Percentiles rank a stretch among this genome's conserved stretches.
These are phyloP conservation scores for Xerocomus brunneocitrinus DNA, from an alignment of 768 basidiomycete species.

Conservation along the genomic window DNA sequence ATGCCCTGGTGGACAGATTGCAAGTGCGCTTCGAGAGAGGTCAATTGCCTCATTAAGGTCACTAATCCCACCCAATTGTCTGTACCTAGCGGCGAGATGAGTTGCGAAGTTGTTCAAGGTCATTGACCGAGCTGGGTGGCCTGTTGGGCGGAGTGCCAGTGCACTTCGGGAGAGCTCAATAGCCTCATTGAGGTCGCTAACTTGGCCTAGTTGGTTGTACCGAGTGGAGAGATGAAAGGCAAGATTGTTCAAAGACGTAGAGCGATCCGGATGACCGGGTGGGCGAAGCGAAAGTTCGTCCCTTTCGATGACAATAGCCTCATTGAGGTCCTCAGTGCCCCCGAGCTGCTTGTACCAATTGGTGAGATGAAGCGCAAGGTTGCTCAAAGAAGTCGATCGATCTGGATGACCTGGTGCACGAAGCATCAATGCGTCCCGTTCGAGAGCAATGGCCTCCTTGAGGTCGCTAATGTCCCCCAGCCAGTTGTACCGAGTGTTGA, in stretches of 20 bases:
- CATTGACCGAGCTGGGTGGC: not conserved
- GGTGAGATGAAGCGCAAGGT: not conserved
- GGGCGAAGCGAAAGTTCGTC: not conserved
- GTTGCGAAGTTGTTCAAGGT: not conserved
- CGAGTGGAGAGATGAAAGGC: not conserved
- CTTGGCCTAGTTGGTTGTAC: not conserved
- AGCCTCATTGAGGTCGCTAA: not conserved
- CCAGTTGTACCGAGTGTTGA: not conserved
- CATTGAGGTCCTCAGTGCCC: not conserved
- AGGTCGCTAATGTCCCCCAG: not conserved
- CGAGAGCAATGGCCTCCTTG: not conserved
- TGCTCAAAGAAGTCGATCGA: not conserved
- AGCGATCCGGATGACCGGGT: not conserved
- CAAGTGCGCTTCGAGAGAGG: not conserved
- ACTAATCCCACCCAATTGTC: not conserved
- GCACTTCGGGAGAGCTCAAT: not conserved
- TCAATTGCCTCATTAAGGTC: not conserved
- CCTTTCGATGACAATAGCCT: not conserved
- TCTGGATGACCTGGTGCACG: not conserved
- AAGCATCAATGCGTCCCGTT: not conserved
- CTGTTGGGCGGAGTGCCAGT: not conserved
- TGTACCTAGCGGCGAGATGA: not conserved
- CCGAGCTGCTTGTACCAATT: not conserved
- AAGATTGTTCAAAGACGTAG: not conserved
- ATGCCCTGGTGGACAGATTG: not conserved